Conservation (phyloP, 2,329 filamentous ascomycete species). For the Ophiostoma sp. region DNA sequence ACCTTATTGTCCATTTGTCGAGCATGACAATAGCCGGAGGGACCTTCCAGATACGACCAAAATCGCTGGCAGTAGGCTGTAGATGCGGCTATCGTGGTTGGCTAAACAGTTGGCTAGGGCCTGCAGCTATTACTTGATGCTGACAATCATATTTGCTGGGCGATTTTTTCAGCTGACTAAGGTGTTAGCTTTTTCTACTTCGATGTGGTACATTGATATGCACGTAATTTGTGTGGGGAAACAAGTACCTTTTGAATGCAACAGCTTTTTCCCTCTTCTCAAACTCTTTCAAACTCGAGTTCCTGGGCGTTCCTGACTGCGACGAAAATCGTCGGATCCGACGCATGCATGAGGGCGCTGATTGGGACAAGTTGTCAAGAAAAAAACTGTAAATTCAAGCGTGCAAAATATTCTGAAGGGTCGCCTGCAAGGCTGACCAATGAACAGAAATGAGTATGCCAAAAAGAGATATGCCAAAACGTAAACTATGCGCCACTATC, state of each 20-base stretch:
- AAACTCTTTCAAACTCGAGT: neutral
- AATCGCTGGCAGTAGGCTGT: neutral
- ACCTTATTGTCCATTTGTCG: constrained; percentile 18
- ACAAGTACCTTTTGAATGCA: neutral
- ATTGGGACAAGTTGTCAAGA: neutral
- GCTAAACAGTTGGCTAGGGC: neutral
- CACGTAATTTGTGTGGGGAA: neutral
- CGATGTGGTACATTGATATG: neutral
- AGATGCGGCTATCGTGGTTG: neutral
- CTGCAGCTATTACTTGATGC: constrained; percentile 24
- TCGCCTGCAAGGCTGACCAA: neutral
- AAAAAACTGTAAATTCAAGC: neutral
- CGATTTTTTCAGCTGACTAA: constrained; percentile 11
- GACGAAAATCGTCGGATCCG: neutral
- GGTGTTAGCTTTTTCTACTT: neutral
- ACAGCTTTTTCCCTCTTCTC: neutral
- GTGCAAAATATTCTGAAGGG: neutral
- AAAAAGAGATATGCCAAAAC: neutral
- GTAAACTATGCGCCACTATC: neutral
- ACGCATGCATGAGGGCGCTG: neutral
- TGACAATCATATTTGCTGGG: constrained; percentile 18
- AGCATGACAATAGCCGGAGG: constrained; percentile 5
- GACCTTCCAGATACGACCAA: neutral
- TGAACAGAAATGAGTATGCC: neutral
- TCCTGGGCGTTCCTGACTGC: neutral